Base-by-base conservation (phyloP, 2,329 filamentous ascomycete genomes). In the Ceratocystis colombiana region DNA sequence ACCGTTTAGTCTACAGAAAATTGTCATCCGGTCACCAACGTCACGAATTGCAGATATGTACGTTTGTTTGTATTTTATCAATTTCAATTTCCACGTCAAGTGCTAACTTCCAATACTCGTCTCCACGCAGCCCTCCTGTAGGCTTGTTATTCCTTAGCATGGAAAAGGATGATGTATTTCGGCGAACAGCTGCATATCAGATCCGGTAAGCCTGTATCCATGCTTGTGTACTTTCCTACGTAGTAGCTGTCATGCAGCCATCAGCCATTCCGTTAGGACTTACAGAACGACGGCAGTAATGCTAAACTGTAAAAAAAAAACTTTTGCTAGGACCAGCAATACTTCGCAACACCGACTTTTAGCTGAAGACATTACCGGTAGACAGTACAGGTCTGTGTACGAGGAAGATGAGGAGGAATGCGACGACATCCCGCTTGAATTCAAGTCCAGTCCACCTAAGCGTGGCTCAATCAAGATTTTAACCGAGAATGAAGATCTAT, bases 101-200 rank as follows among this genome's bases (percentile, higher is more conserved):
- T 25, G 30, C 25, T 63, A 48, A 48, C 22, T 5, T 22, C 5
- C 10, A 41, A 41, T 41, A 20, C 15, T 37, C 4, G 6, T 8
- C n/a, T n/a, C 48, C 22, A 15, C 22, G 33, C 28, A 59, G 61
- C 25, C 25, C 25, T 66, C 65, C 61, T 66, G 59, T 73, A 93
- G 93, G 94, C 57, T 87, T 96, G 82, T 84, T 97, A 0, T 96
- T 96, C 72, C 82, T 97, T 33, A 84, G 89, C 59, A 96, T 96
- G 92, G 83, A 85, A 50, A 83, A 86, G 46, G 86, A 95, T 70
- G 87, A 94, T 68, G 78, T 94, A 1, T 76, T 94, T 55, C 82
- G 80, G 22, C 82, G 87, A 67, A 94, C 90, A 10, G 82, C 88
- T 5, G 82, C 85, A 68, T 93, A 93, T 73, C 84, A 89, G 70